Evolutionary conservation across 1,284 basidiomycete species (phyloP).

Genomic region (Coniferiporia sulphurascens): DNA sequence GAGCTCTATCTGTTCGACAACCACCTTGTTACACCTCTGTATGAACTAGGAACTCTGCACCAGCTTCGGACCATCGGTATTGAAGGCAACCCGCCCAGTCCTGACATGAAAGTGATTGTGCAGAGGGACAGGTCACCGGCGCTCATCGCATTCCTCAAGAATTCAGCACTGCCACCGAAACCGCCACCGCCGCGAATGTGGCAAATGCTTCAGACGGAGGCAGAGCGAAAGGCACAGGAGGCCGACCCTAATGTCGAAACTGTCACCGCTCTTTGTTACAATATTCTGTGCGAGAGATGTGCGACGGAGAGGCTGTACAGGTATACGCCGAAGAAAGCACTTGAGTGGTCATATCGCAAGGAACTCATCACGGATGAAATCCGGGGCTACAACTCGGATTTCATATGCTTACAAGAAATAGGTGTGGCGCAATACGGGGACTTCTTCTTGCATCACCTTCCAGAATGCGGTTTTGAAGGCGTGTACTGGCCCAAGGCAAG

Average conservation of each 20-base stretch:
- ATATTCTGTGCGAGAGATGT: too few species aligned
- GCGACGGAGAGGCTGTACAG: slow-evolving; percentile 86
- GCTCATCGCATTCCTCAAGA: slow-evolving; percentile 85
- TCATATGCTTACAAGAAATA: slow-evolving; percentile 94
- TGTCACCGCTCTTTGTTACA: too few species aligned
- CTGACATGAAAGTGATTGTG: slow-evolving; percentile 71
- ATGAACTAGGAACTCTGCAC: slow-evolving; percentile 87
- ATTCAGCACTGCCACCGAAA: slow-evolving; percentile 78
- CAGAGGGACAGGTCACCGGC: slow-evolving; percentile 92
- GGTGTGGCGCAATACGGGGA: slow-evolving; percentile 90
- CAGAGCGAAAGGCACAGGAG: slow-evolving; percentile 56
- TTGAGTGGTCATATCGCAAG: slow-evolving; percentile 94
- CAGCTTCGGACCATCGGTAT: slow-evolving; percentile 92
- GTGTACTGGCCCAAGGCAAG: slow-evolving; percentile 91
- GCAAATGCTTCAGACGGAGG: slow-evolving; percentile 69
- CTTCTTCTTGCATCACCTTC: slow-evolving; percentile 71
- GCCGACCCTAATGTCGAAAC: too few species aligned
- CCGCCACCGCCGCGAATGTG: slow-evolving; percentile 84
- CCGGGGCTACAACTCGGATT: slow-evolving; percentile 79
- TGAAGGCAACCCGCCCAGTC: slow-evolving; percentile 92
- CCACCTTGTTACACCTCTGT: slow-evolving; percentile 77
- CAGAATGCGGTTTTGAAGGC: slow-evolving; percentile 83
- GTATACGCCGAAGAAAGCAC: slow-evolving; percentile 95
- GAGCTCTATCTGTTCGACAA: slow-evolving; percentile 98
- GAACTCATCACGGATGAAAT: slow-evolving; percentile 88